phyloP scores from a whole-genome alignment of 305 asterid species.

The Fraxinus albicans region DNA sequence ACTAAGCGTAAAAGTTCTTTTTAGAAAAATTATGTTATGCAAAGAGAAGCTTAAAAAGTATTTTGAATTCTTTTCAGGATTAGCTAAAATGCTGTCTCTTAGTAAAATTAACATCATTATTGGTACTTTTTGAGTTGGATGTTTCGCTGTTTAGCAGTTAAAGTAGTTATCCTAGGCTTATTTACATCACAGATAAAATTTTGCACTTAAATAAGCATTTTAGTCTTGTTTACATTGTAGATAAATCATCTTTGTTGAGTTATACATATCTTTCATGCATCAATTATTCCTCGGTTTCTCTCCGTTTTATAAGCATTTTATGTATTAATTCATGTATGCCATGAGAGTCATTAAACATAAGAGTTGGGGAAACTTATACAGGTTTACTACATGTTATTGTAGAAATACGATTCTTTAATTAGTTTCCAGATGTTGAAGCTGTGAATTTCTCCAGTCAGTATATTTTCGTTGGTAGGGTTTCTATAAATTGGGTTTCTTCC shows the following conservation, averaged over 20 bases:
- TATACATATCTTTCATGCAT: background rate
- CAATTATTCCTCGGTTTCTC: background rate
- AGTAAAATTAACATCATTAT: background rate
- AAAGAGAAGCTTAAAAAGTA: background rate
- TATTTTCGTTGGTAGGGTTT: background rate
- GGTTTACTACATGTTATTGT: background rate
- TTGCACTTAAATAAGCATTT: background rate
- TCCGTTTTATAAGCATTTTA: background rate
- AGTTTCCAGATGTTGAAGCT: background rate
- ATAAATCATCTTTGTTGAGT: background rate
- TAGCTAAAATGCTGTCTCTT: background rate
- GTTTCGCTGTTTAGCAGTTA: background rate
- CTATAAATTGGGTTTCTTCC: background rate
- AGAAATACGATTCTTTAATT: background rate
- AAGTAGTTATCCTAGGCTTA: background rate
- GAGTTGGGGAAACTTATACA: background rate
- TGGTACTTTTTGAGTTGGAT: background rate
- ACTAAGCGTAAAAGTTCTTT: background rate
- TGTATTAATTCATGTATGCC: background rate
- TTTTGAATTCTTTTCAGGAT: background rate
- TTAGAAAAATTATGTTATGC: background rate
- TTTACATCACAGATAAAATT: background rate
- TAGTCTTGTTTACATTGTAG: background rate
- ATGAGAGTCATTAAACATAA: background rate
- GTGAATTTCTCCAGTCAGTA: background rate